Evolutionary conservation across 2,329 filamentous ascomycete genomes (phyloP), one percentile per base, ranked within the genome.

Genomic region (Trichoderma hamatum): DNA sequence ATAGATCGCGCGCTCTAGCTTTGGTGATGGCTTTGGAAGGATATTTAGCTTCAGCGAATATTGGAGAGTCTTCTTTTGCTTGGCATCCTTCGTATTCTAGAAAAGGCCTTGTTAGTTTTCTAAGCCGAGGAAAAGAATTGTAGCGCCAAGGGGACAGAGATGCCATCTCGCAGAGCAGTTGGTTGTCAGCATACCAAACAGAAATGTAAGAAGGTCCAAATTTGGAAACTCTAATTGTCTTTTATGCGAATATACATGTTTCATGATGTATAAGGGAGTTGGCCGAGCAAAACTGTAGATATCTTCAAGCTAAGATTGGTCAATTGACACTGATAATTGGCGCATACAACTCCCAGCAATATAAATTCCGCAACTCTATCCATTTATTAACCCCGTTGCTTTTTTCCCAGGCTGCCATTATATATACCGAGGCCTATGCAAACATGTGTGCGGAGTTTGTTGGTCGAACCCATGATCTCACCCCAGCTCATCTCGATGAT

Each of bases 11-110:
- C 2, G 84, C 80, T 34, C 82, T 79, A 0, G 81, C 78, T 74
- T 86, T 89, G 58, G 84, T 90, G 68, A 90, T 77, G 66, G 76
- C 74, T 63, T 84, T 82, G n/a, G 78, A 79, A 0, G 88, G 85
- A 61, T 89, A 80, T 6, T 82, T 81, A 0, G 89, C 88, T 72
- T 89, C 87, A 54, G 83, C 80, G 74, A 90, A 87, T 4, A 90
- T 77, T 2, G 84, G 73, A 0, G 84, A 85, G 63, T 87, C 81
- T 56, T 86, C 83, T 26, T 82, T 73, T 14, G 78, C 74, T 1
- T 70, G 71, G 51, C 75, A 76, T 4, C 75, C 70, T 32, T 79
- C 70, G 19, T 76, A 81, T 19, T 84, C 82, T 82, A 60, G 39
- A 14, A n/a, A n/a, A 14, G n/a, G 16, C 3, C 14, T 11, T 30